Conservation (phyloP, 345 rosid genomes). For the Corymbia maculata region DNA sequence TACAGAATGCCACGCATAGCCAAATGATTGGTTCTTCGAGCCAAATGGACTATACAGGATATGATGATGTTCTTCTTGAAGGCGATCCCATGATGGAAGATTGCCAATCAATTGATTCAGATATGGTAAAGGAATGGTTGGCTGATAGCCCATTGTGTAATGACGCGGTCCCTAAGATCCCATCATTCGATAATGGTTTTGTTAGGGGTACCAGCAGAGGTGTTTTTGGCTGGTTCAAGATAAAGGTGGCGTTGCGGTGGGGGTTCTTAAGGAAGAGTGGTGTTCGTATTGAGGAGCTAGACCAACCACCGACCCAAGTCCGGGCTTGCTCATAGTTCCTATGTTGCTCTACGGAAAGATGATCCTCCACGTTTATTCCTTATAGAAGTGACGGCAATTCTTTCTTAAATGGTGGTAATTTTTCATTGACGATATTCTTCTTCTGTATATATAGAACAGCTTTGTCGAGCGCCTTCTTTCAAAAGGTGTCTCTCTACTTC, state of each 20-base stretch:
- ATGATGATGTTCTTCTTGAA: neutral
- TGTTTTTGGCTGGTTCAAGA: neutral
- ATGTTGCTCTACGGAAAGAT: neutral
- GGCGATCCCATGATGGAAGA: neutral
- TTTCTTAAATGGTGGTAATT: neutral
- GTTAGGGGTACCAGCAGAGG: neutral
- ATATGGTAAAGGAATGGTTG: fast-evolving
- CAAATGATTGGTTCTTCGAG: fast-evolving
- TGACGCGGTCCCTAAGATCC: too few relatives aligned
- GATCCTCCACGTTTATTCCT: neutral
- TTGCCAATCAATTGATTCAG: neutral
- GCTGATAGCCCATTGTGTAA: neutral
- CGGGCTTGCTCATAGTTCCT: neutral
- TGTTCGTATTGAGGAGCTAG: neutral
- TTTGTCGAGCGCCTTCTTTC: neutral
- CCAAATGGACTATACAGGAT: neutral
- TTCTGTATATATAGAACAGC: neutral
- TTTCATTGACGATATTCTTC: neutral
- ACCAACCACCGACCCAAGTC: neutral
- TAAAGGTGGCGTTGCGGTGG: neutral
- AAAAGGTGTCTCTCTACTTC: neutral
- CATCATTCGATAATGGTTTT: neutral
- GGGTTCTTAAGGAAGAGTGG: neutral
- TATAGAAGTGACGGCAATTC: neutral
- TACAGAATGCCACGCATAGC: neutral